Base-by-base conservation (phyloP, 768 basidiomycete species). In the Mrakia blollopis region DNA sequence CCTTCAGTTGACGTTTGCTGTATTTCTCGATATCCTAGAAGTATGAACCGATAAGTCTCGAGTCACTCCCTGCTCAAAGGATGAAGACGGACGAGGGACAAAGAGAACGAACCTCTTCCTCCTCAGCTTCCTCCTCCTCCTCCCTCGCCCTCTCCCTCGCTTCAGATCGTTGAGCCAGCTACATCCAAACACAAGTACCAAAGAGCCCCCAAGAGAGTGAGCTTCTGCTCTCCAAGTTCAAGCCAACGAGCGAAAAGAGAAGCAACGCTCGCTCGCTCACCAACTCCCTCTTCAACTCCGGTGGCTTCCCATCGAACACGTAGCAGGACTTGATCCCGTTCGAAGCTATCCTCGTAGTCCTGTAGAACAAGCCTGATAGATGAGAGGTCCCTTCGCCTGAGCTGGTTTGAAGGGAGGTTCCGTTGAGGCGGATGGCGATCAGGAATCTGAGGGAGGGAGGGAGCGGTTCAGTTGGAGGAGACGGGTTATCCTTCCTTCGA, bases 251-350 rank as follows among this genome's bases (percentile, higher is more conserved):
- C 30, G 35, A 35, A 2, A 37, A 14, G 63, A 37, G 7, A 39
- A 30, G 21, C 90, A n/a, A n/a, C n/a, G n/a, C n/a, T n/a, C n/a
- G n/a, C n/a, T n/a, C n/a, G n/a, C 93, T 82, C 81, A 99, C 96
- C 82, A 98, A 94, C 70, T 93, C 93, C 77, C 93, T 90, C 85
- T 99, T 99, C 85, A 99, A 84, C 81, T 98, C 94, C 63, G 96
- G 96, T 3, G 96, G 97, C 83, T 94, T 95, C 35, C 96, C 96
- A 84, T 99, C 96, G 80, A 99, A 99, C 54, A 99, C 93, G 84
- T 98, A 98, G 47, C 91, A 91, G 0, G 96, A 94, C 81, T 99
- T 99, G 82, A 99, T 94, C 7, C 97, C 96, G 79, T 97, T 96
- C 85, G 98, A 96, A 21, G 94, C 94, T 82, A 99, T 98, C 37